phyloP scores from a whole-genome alignment of 306 rosid species.

The Prunus campanulata region DNA sequence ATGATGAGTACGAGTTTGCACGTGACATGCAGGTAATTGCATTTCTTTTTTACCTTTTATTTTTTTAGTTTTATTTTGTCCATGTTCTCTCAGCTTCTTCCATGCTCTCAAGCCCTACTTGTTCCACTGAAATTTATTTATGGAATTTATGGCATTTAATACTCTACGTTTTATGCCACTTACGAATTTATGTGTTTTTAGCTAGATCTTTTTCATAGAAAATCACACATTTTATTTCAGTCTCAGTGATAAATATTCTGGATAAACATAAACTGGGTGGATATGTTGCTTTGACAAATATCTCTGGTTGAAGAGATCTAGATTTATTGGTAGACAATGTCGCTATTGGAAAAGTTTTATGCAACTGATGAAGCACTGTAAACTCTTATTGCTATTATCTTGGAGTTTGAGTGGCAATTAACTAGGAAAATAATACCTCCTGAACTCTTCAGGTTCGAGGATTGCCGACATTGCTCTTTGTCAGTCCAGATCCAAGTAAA shows the following conservation, averaged over 20 bases:
- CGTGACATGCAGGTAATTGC: slow-evolving; percentile 84
- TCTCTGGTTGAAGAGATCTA: neutral
- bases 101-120: neutral
- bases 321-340: neutral
- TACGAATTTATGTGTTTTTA: neutral
- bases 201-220: neutral
- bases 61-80: neutral
- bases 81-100: neutral
- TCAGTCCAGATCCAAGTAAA: slow-evolving; percentile 80
- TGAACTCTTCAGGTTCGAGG: slow-evolving; percentile 62
- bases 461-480: slow-evolving; percentile 76
- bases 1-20: slow-evolving; percentile 82
- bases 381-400: neutral
- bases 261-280: neutral
- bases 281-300: neutral
- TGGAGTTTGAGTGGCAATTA: neutral
- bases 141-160: neutral
- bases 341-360: slow-evolving; percentile 2
- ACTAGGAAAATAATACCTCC: neutral
- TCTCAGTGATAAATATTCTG: neutral
- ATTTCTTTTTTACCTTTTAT: neutral
- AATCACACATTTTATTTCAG: neutral
- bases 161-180: too few species aligned
- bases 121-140: slow-evolving; percentile 6
- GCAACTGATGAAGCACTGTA: neutral